These are phyloP conservation scores for Sporothrix protearum DNA, from an alignment of 2,329 filamentous ascomycete genomes.

Conservation along the genomic window DNA sequence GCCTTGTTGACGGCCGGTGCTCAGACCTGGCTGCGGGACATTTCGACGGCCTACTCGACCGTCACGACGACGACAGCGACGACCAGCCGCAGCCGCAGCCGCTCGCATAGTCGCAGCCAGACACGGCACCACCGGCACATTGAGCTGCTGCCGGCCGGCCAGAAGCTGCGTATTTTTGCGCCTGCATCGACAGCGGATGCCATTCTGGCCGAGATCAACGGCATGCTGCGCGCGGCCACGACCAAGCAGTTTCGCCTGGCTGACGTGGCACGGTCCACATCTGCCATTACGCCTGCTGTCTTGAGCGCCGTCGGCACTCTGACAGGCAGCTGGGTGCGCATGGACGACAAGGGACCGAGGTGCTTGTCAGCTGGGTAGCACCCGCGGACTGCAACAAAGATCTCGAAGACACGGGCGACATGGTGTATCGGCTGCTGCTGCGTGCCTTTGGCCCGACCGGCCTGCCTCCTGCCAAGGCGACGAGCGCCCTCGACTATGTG, in stretches of 20 bases:
- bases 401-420: constrained; percentile 41
- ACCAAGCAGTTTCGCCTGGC: constrained; percentile 19
- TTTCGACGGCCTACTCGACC: constrained; percentile 31
- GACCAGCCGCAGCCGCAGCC: constrained; percentile 33
- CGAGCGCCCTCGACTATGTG: constrained; percentile 29
- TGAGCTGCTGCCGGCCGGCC: constrained; percentile 35
- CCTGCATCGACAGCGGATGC: constrained; percentile 38
- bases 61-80: constrained; percentile 9
- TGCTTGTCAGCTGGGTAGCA: constrained; percentile 26
- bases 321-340: constrained; percentile 40
- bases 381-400: constrained; percentile 18
- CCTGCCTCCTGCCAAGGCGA: constrained; percentile 16
- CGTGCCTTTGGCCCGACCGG: constrained; percentile 33
- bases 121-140: constrained; percentile 32
- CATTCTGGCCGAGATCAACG: constrained; percentile 37
- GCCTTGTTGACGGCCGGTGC: constrained; percentile 43
- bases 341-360: constrained; percentile 33
- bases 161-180: constrained; percentile 38
- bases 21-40: constrained; percentile 36
- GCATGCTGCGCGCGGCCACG: constrained; percentile 32
- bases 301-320: constrained; percentile 40
- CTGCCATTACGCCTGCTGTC: constrained; percentile 5
- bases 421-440: constrained; percentile 46
- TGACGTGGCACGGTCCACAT: not conserved
- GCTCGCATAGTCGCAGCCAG: constrained; percentile 31